Base-by-base conservation (phyloP, 2,329 filamentous ascomycete species). In the Fusarium sp. region DNA sequence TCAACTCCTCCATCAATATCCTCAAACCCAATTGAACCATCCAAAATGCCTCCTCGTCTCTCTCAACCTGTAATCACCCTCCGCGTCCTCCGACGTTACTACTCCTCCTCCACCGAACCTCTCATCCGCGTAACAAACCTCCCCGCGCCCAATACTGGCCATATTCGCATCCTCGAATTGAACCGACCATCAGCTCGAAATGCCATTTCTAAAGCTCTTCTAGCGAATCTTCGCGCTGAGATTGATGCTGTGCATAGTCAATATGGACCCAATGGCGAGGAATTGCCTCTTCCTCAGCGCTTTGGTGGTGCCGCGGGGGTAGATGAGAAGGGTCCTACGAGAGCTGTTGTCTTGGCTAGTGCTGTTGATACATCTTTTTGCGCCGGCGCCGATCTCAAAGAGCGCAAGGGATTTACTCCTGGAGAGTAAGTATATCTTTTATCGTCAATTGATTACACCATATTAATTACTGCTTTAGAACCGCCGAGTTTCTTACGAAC, bases 331-430 rank as follows among this genome's bases (percentile, higher is more conserved):
- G 86, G 86, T 1, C 86, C 87, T 0, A 98, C 95, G 18, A 85
- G 96, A 71, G 95, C 93, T 4, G 80, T 99, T 73, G 89, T 99
- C 43, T 75, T 99, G 18, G 92, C 93, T 14, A 97, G 93, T 77
- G 93, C 93, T 43, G 87, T 93, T n/a, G 93, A 98, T 74, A 86
- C 89, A 25, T 92, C 90, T 75, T 99, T 99, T 80, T 99, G 96
- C 81, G 94, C 96, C 0, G 96, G 96, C 40, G 96, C 96, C 6
- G 96, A 99, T 78, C 82, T 99, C 76, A 98, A 98, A 79, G 95
- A 98, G 84, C 85, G 95, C 29, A 87, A 88, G 63, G 88, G 86
- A 6, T 96, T 98, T 81, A 91, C 89, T 2, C 87, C 86, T 66
- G 88, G 94, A 74, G 92, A 98, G 94, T 97, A 80, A 67, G 89